phyloP scores from a whole-genome alignment of 768 basidiomycete genomes.

The Mrakia frigida region DNA sequence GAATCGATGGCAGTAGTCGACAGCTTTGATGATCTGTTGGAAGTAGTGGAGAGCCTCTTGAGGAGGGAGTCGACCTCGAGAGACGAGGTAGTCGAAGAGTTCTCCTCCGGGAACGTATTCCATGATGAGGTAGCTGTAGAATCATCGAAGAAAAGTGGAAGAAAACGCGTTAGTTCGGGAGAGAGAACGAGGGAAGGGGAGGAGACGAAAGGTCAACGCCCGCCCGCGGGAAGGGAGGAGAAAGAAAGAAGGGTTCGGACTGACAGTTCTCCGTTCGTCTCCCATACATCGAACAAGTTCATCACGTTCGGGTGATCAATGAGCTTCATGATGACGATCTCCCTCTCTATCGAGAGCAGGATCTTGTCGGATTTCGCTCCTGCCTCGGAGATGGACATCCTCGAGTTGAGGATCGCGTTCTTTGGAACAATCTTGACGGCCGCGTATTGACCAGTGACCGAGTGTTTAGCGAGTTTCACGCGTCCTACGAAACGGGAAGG shows the following conservation, averaged over 20 bases:
- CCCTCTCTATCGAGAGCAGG: conserved; percentile 76
- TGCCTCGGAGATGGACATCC: conserved; percentile 62
- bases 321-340: conserved; percentile 96
- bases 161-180: neutral
- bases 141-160: neutral
- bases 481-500: conserved; percentile 55
- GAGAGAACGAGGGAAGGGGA: neutral
- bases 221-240: neutral
- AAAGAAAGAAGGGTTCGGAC: conserved; percentile 30
- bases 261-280: conserved; percentile 79
- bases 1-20: conserved; percentile 90
- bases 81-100: conserved; percentile 85
- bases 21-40: conserved; percentile 84
- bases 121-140: conserved; percentile 67
- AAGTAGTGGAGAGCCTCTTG: conserved; percentile 78
- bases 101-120: conserved; percentile 95
- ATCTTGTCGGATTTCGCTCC: conserved; percentile 71
- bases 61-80: conserved; percentile 63
- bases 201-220: neutral
- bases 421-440: conserved; percentile 94
- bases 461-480: conserved; percentile 80
- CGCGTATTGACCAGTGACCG: conserved; percentile 80
- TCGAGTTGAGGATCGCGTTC: conserved; percentile 58
- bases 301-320: conserved; percentile 92
- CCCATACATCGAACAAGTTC: conserved; percentile 94